Evolutionary conservation across 345 rosid genomes (phyloP), one percentile per base, ranked within the genome.

Genomic region (Citropsis articulata): DNA sequence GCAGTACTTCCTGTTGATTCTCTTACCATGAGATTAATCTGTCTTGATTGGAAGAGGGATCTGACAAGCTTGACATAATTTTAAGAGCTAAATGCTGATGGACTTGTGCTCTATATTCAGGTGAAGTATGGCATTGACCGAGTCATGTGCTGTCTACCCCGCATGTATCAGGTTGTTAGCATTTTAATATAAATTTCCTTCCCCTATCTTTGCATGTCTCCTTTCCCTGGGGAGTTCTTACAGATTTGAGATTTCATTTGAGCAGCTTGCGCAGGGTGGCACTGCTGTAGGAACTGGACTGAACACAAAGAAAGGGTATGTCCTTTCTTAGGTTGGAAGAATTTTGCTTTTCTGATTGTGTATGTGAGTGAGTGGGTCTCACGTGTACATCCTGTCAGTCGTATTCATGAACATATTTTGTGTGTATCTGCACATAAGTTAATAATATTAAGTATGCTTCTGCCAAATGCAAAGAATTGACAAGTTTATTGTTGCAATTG

Each of bases 251-350:
- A 70, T 67, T 42, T 79, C 70, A 31, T 85, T 83, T 86, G 81
- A 50, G 81, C 90, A 96, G 99, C 95, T 95, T 83, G 99, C 99
- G 75, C 99, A 96, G 83, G 99, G 99, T 82, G 98, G 98, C 80
- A 96, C 99, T 83, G 99, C 99, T 66, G 99, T 96, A 40, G 99
- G 99, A 60, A 96, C 99, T 27, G 99, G 98, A 84, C 82, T 96
- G 81, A 96, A 96, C 88, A 94, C 98, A 53, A 96, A 89, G 88
- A 96, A 85, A 85, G 98, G 99, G 99, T 96, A 87, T 73, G 88
- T 70, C 66, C 76, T 78, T 75, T 76, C 56, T 66, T 61, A 38
- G 48, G 27, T 48, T 60, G 76, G 25, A 70, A 55, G 40, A 27
- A 7, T 75, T 65, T 76, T 72, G 76, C 27, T 50, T 36, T 14